Conservation (phyloP, 192 early-diverging fungal species). For the Backusella australiensis region DNA sequence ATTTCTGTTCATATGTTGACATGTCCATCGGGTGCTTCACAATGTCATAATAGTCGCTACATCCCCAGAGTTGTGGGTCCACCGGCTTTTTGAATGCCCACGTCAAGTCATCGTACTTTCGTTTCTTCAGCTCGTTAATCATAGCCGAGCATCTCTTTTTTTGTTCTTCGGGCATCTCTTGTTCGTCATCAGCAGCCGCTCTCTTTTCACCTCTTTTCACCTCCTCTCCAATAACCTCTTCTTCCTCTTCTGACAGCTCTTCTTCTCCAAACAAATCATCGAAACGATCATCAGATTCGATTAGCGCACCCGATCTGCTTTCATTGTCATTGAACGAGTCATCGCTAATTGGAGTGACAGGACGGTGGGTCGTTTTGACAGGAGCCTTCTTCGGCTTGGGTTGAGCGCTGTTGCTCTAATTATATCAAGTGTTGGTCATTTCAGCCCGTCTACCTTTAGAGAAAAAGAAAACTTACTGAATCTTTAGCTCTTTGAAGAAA, state of each 20-base stretch:
- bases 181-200: not conserved
- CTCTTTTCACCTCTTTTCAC: not conserved
- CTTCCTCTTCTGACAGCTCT: not conserved
- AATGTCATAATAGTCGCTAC: constrained; percentile 78
- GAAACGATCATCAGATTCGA: not conserved
- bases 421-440: too few species aligned
- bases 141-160: constrained; percentile 20
- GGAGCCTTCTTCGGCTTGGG: not conserved
- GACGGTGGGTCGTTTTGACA: not conserved
- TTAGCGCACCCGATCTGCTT: not conserved
- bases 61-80: constrained; percentile 73
- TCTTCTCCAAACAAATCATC: not conserved
- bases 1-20: constrained; percentile 60
- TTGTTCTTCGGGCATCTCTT: constrained; percentile 20
- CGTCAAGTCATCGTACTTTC: constrained; percentile 4
- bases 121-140: constrained; percentile 27
- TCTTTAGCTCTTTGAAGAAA: constrained; percentile 61
- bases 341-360: not conserved
- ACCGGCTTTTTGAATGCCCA: constrained; percentile 79
- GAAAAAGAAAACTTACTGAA: constrained; percentile 21
- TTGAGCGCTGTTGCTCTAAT: not conserved
- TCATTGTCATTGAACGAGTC: not conserved
- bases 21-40: constrained; percentile 83
- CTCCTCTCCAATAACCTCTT: not conserved
- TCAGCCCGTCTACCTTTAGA: not conserved